These are phyloP conservation scores for Vanilla planifolia DNA, from an alignment of 106 monocot genomes.

Conservation along the genomic window DNA sequence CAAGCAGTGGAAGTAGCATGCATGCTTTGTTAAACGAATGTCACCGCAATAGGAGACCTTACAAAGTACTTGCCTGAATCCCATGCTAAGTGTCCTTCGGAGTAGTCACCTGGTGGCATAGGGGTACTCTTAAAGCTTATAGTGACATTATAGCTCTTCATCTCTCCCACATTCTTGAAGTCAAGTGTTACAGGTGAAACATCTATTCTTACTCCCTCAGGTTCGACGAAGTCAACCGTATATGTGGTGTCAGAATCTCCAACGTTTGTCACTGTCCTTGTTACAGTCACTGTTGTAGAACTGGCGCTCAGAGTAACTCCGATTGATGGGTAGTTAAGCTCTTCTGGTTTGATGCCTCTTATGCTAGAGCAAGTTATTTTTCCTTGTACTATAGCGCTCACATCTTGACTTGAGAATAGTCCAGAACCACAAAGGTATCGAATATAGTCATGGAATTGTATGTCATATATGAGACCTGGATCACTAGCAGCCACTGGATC, in stretches of 20 bases:
- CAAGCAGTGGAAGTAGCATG: too few species aligned
- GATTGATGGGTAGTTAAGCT: slow-evolving; percentile 29
- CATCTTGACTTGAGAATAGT: neutral
- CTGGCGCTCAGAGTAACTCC: neutral
- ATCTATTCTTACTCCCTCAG: slow-evolving; percentile 10
- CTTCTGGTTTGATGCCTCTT: neutral
- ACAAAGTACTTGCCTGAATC: slow-evolving; percentile 16
- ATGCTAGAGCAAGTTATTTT: neutral
- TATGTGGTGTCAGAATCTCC: slow-evolving; percentile 6
- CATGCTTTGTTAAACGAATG: neutral
- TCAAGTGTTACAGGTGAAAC: slow-evolving; percentile 10
- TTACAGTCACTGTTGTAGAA: neutral
- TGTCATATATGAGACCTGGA: slow-evolving; percentile 25
- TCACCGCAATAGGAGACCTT: slow-evolving; percentile 19
- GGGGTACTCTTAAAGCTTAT: neutral
- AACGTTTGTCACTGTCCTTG: slow-evolving; percentile 23
- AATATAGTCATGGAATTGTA: slow-evolving; percentile 14
- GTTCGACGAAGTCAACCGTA: slow-evolving; percentile 1
- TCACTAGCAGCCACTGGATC: slow-evolving; percentile 14
- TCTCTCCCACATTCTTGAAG: slow-evolving; percentile 4
- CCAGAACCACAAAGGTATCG: slow-evolving; percentile 15
- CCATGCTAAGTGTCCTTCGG: slow-evolving; percentile 20
- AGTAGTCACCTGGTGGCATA: neutral
- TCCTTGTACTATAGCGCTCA: neutral
- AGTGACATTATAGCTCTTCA: slow-evolving; percentile 9